phyloP scores from a whole-genome alignment of 345 rosid genomes.

The Theobroma cacao region DNA sequence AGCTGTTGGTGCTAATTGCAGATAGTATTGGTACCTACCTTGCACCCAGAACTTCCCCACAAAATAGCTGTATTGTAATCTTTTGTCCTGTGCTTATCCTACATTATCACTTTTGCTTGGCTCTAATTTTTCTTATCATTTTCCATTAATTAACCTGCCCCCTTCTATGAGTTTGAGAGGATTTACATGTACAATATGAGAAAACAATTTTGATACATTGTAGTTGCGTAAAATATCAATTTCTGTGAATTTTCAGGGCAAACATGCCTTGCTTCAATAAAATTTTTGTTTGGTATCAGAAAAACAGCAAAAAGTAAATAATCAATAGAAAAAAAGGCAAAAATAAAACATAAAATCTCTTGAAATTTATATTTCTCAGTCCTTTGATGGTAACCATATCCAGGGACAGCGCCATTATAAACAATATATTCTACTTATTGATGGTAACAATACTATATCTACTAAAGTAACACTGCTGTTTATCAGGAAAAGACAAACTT shows the following conservation, averaged over 20 bases:
- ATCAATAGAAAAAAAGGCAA: too few species aligned
- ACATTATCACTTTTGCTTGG: neutral
- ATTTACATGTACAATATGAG: slow-evolving; percentile 1
- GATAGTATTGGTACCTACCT: slow-evolving; percentile 30
- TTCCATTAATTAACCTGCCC: neutral
- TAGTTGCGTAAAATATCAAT: neutral
- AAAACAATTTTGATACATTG: neutral
- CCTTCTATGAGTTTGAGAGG: neutral
- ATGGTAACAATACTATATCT: too few species aligned
- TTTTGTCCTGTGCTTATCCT: neutral
- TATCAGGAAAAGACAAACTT: neutral
- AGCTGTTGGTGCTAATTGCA: slow-evolving; percentile 89
- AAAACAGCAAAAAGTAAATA: too few species aligned
- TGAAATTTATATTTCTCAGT: too few species aligned
- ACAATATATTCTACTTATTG: too few species aligned
- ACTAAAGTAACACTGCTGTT: neutral
- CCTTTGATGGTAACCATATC: too few species aligned
- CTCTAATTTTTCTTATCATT: neutral
- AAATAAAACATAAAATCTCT: too few species aligned
- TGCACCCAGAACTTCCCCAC: neutral
- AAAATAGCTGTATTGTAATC: neutral
- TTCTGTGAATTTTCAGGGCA: neutral
- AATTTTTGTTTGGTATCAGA: neutral
- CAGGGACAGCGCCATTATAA: too few species aligned
- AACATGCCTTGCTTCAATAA: neutral